Base-by-base conservation (phyloP, 2,329 filamentous ascomycete species). In the Aspergillus puulaauensis region DNA sequence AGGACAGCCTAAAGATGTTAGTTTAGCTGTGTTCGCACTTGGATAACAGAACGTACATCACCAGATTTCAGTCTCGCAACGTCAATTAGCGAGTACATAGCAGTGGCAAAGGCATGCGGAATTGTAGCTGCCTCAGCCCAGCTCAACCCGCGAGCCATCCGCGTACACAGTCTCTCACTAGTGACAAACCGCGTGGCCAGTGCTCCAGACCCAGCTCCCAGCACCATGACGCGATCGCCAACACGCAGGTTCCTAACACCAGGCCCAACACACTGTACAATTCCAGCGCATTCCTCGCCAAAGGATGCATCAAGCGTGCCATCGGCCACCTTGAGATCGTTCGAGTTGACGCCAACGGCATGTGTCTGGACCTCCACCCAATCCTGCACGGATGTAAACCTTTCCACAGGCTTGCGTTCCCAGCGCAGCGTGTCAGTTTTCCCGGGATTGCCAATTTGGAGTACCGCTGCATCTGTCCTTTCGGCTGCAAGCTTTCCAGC, bases 291-390 rank as follows among this genome's bases (percentile, higher is more conserved):
- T 41, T 72, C 69, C 3, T 57, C 41, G 1, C 69, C 69, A 21
- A 69, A 54, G 2, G 51, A 50, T 2, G 47, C 21, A 15, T 59
- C 59, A 40, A 63, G 27, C 15, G 65, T 50, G 6, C 57, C 59
- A 43, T 65, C 57, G 3, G 59, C 55, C 33, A 54, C 52, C 2
- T 65, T 41, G 31, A 66, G 46, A 54, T 68, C 64, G 52, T 58
- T 63, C 57, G 70, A 70, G 39, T 68, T 68, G 40, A 71, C 24
- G 12, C 68, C 69, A 14, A 63, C 63, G 2, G 62, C 64, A 12
- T 61, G 12, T 11, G 43, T 40, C 35, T 54, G 27, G 2, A 54
- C 35, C 23, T 47, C 43, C 12, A 54, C 52, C 52, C 52, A 54
- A 15, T 54, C 49, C 9, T 52, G 31, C 17, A 39, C 19, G 8